phyloP scores from a whole-genome alignment of 2,329 filamentous ascomycete species.

The Ascomycota sp. region DNA sequence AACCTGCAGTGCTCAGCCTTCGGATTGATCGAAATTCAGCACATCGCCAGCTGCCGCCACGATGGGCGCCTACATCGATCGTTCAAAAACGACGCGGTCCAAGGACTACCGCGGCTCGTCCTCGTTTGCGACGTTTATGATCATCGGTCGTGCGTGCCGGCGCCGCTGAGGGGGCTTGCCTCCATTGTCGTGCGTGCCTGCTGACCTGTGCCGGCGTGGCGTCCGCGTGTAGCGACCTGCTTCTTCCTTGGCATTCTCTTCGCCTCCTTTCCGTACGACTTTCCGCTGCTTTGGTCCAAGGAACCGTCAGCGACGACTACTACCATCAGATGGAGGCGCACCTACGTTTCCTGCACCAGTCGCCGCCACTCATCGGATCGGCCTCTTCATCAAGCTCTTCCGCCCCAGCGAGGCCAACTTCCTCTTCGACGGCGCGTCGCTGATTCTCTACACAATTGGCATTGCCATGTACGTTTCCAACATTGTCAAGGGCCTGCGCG shows the following conservation, averaged over 20 bases:
- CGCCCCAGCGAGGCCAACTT: conserved; percentile 83
- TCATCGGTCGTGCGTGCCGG: conserved; percentile 66
- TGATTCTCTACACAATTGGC: conserved; percentile 68
- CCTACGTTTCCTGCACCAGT: conserved; percentile 76
- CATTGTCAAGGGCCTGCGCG: conserved; percentile 82
- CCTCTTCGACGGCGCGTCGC: conserved; percentile 73
- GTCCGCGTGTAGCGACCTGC: conserved; percentile 43
- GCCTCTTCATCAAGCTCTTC: conserved; percentile 90
- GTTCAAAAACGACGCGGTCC: conserved; percentile 35
- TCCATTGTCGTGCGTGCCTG: background rate
- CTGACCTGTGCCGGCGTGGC: background rate
- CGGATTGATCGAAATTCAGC: too few relatives aligned
- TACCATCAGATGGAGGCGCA: conserved; percentile 76
- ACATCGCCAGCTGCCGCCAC: conserved; percentile 2
- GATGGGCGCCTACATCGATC: conserved; percentile 24
- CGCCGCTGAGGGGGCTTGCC: too few relatives aligned
- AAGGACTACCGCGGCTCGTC: conserved; percentile 36
- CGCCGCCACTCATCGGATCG: conserved; percentile 77
- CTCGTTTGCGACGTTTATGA: conserved; percentile 91
- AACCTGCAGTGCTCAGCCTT: too few relatives aligned
- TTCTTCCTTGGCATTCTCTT: conserved; percentile 99
- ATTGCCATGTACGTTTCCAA: conserved; percentile 89
- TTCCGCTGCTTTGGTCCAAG: conserved; percentile 65
- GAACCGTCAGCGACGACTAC: conserved; percentile 44
- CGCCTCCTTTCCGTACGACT: conserved; percentile 90